Evolutionary conservation across 306 rosid genomes (phyloP).

Genomic region (Prunus persica): Prunus_persica_NCBIv2 NC_034013.1:15506001-15506500

Average conservation of each 20-base stretch:
- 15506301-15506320: constrained; percentile 98
- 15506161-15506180: constrained; percentile 51
- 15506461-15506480: constrained; percentile 94
- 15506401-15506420: constrained; percentile 3
- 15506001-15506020: not conserved
- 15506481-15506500: constrained; percentile 99
- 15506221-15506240: constrained; percentile 47
- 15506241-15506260: constrained; percentile 41
- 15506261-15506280: constrained; percentile 67
- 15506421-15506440: constrained; percentile 28
- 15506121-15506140: constrained; percentile 26
- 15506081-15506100: constrained; percentile 49
- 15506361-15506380: not conserved
- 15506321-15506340: constrained; percentile 61
- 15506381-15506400: not conserved
- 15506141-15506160: constrained; percentile 38
- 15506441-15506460: constrained; percentile 92
- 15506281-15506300: constrained; percentile 87
- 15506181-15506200: constrained; percentile 34
- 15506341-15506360: not conserved
- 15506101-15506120: constrained; percentile 45
- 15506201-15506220: constrained; percentile 44
- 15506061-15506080: constrained; percentile 56
- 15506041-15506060: constrained; percentile 63
- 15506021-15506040: constrained; percentile 28